Evolutionary conservation across 192 early-diverging fungal genomes (phyloP).

Genomic region (Coemansia sp.): DNA sequence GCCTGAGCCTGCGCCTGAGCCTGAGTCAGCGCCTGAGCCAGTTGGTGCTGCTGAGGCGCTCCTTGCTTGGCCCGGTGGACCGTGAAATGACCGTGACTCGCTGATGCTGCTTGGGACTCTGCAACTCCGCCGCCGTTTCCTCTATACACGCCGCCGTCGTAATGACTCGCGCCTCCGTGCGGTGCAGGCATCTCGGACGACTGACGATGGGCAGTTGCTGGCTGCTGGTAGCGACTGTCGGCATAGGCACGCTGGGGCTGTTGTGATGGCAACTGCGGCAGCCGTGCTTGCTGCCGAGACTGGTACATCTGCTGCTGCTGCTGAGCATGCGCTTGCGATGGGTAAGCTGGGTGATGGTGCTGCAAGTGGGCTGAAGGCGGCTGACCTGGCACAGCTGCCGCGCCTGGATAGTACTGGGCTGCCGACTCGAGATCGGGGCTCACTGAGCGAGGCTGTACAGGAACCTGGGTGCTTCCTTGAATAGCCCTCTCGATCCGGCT

Average conservation of each 20-base stretch:
- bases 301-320: conserved; percentile 1
- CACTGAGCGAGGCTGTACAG: background rate
- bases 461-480: background rate
- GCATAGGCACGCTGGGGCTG: conserved; percentile 1
- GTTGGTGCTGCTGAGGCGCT: conserved; percentile 2
- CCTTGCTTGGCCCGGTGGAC: background rate
- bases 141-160: background rate
- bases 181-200: background rate
- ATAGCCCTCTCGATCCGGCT: conserved; percentile 33
- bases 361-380: background rate
- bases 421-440: conserved; percentile 12
- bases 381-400: background rate
- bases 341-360: background rate
- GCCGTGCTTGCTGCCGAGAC: background rate
- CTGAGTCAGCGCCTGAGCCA: background rate
- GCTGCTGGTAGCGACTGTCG: conserved; percentile 10
- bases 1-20: background rate
- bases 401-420: conserved; percentile 2
- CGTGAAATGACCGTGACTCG: background rate
- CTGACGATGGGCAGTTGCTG: conserved; percentile 1
- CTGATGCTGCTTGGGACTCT: background rate
- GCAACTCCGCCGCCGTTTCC: background rate
- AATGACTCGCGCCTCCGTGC: background rate
- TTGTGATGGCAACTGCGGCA: conserved; percentile 11
- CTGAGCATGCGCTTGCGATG: background rate